Conservation (phyloP, 2,329 filamentous ascomycete genomes). For the Aspergillus aculeatinus region DNA sequence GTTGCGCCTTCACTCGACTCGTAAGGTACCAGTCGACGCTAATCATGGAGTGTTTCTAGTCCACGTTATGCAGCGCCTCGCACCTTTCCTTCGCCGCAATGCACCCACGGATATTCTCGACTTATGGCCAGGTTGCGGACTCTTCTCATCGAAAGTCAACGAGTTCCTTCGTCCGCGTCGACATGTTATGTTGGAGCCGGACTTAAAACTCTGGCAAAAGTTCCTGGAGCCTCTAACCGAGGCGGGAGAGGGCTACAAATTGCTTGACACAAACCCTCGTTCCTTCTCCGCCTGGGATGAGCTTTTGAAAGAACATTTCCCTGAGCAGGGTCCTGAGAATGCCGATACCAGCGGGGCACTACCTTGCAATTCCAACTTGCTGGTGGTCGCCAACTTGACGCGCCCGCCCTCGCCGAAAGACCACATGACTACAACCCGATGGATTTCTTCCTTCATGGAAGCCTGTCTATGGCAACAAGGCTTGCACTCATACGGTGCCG, state of each 20-base stretch:
- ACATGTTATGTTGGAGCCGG: slow-evolving; percentile 80
- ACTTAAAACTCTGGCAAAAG: slow-evolving; percentile 56
- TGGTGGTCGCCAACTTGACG: slow-evolving; percentile 69
- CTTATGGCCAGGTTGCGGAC: slow-evolving; percentile 73
- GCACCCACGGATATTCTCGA: slow-evolving; percentile 82
- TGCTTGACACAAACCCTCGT: slow-evolving; percentile 57
- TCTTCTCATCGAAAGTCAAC: slow-evolving; percentile 78
- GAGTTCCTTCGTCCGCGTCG: slow-evolving; percentile 71
- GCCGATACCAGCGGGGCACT: slow-evolving; percentile 44
- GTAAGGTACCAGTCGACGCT: neutral
- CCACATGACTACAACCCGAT: slow-evolving; percentile 53
- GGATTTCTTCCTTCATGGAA: slow-evolving; percentile 55
- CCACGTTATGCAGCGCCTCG: slow-evolving; percentile 69
- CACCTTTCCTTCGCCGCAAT: slow-evolving; percentile 66
- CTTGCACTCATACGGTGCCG: slow-evolving; percentile 73
- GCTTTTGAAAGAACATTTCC: slow-evolving; percentile 45
- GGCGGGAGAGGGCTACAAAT: slow-evolving; percentile 46
- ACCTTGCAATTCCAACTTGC: slow-evolving; percentile 67
- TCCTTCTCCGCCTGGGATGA: slow-evolving; percentile 57
- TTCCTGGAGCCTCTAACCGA: slow-evolving; percentile 61
- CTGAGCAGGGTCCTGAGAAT: slow-evolving; percentile 52
- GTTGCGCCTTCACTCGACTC: slow-evolving; percentile 5
- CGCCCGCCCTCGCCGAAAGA: slow-evolving; percentile 54
- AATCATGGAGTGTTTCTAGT: slow-evolving; percentile 43
- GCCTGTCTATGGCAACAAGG: slow-evolving; percentile 58